These are phyloP conservation scores for Boletellus sp. DNA, from an alignment of 1,284 basidiomycete genomes.

Conservation along the genomic window DNA sequence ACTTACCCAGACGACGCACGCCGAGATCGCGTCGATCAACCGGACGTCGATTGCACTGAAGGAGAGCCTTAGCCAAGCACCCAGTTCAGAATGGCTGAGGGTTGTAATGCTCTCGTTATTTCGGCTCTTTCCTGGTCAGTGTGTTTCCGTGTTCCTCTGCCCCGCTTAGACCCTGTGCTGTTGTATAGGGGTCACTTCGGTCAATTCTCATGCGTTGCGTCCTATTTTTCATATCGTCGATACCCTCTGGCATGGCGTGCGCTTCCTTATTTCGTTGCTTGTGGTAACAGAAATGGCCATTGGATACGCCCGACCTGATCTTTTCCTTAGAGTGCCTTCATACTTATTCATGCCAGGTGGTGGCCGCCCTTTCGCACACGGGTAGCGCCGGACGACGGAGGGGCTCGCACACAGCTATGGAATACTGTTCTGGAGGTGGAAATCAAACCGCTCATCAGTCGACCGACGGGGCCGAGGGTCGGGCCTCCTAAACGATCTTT, in stretches of 20 bases:
- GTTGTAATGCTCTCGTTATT: conserved; percentile 12
- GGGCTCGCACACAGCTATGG: not conserved
- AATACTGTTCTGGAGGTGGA: conserved; percentile 2
- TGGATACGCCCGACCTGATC: conserved; percentile 13
- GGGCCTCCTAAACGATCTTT: conserved; percentile 6
- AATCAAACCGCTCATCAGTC: conserved; percentile 3
- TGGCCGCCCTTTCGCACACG: conserved; percentile 9
- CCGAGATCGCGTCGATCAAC: conserved; percentile 47
- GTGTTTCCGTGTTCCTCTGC: conserved; percentile 3
- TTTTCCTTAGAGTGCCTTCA: conserved; percentile 20
- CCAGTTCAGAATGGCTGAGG: conserved; percentile 21
- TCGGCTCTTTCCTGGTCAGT: conserved; percentile 24
- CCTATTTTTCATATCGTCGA: conserved; percentile 12
- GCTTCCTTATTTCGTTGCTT: conserved; percentile 22
- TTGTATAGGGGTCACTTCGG: conserved; percentile 12
- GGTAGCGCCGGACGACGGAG: not conserved
- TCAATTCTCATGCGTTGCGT: conserved; percentile 15
- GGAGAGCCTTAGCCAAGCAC: conserved; percentile 20
- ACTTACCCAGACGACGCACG: conserved; percentile 37
- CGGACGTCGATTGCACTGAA: conserved; percentile 38
- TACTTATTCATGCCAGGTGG: conserved; percentile 20
- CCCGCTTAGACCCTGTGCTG: conserved; percentile 1
- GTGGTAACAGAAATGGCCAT: conserved; percentile 23
- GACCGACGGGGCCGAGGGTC: conserved; percentile 2
- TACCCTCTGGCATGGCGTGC: conserved; percentile 21